Base-by-base conservation (phyloP, 495 filamentous ascomycete species). In the Xylona heveae region DNA sequence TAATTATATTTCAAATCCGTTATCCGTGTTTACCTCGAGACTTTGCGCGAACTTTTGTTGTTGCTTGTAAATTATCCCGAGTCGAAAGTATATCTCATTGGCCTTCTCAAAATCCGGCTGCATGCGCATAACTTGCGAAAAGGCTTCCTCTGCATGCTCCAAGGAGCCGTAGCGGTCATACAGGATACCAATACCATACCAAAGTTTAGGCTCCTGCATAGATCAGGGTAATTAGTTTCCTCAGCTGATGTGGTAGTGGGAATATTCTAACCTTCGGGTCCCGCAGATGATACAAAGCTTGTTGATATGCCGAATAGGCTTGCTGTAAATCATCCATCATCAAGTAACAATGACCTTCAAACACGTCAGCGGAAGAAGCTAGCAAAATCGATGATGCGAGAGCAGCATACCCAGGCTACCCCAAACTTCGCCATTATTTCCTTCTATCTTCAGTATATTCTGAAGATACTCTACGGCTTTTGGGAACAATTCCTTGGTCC, bases 291-390 rank as follows among this genome's bases (percentile, higher is more conserved):
- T 92, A 84, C 9, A 99, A 55, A 8, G 88, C 88, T 44, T 83
- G 77, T 49, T 99, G 88, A 47, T 99, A 99, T 2, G 88, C 90
- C n/a, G 76, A 74, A 49, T 99, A 99, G 2, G 88, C 88, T 45
- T 94, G 79, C 51, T 95, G 88, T 20, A 99, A 51, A 42, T 99
- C 85, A 41, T 99, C 88, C 83, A 95, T 92, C 88, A 99, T 99
- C 15, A 99, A 61, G 45, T 81, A 90, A 51, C 88, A 95, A 53
- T 95, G 90, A 3, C 85, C 81, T 77, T 43, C 4, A 25, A 10
- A 19, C 14, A 35, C 12, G 24, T 8, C 8, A 8, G 24, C 16
- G 24, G 2, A n/a, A 13, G 18, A 33, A 24, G 26, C 8, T 15
- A 23, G 26, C 3, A 33, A 31, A 8, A 15, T 6, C 21, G 32